Evolutionary conservation across 345 rosid species (phyloP).

Genomic region (Brassica nigra): DNA sequence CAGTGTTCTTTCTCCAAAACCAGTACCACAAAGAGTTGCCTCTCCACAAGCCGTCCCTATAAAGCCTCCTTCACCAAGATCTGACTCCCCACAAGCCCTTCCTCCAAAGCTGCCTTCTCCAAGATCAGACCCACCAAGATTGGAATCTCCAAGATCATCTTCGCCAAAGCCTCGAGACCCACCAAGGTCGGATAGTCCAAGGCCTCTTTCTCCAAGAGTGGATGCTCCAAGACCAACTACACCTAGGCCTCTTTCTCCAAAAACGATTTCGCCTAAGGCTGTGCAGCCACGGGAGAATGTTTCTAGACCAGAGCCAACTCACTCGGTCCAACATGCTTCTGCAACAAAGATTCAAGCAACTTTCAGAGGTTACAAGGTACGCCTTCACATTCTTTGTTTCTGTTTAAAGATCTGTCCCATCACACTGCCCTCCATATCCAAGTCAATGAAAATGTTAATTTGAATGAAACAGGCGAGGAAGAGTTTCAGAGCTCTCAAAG

Average conservation of each 20-base stretch:
- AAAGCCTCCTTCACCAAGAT: slow-evolving; percentile 28
- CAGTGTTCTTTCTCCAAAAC: slow-evolving; percentile 45
- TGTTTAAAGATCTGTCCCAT: slow-evolving; percentile 2
- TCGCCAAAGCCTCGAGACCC: slow-evolving; percentile 43
- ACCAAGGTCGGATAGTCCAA: slow-evolving; percentile 36
- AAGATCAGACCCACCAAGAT: slow-evolving; percentile 51
- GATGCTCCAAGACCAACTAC: slow-evolving; percentile 42
- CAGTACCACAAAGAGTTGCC: slow-evolving; percentile 10
- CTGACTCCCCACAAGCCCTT: neutral
- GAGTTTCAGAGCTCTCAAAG: slow-evolving; percentile 88
- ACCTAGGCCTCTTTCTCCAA: slow-evolving; percentile 60
- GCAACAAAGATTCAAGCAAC: slow-evolving; percentile 91
- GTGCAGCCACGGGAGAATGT: slow-evolving; percentile 38
- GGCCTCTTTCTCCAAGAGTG: slow-evolving; percentile 29
- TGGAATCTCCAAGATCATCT: slow-evolving; percentile 13
- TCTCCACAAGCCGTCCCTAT: slow-evolving; percentile 40
- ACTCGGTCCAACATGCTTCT: slow-evolving; percentile 64
- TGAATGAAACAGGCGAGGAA: slow-evolving; percentile 68
- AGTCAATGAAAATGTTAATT: neutral
- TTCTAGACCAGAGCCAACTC: slow-evolving; percentile 68
- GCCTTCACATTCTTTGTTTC: slow-evolving; percentile 6
- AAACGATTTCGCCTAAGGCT: slow-evolving; percentile 33
- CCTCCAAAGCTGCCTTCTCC: neutral
- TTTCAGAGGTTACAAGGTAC: slow-evolving; percentile 79
- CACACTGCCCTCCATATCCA: neutral